Percentiles rank a stretch among this genome's conserved stretches.
Conservation (phyloP, 305 asterid species). For the Plantago coronopus region DNA sequence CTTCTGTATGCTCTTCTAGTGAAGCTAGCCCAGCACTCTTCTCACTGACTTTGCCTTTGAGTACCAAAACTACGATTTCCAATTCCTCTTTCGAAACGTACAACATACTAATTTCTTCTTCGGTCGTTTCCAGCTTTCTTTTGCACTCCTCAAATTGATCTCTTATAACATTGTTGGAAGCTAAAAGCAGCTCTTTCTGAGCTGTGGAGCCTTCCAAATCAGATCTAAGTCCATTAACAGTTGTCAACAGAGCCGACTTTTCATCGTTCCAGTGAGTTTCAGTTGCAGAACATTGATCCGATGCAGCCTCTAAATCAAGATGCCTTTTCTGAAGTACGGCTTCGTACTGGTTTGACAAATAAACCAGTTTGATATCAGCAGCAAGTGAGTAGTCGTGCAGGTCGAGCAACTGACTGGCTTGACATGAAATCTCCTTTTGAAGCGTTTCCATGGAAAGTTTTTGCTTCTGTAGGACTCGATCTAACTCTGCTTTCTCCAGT, state of each 20-base stretch:
- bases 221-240: conserved; percentile 41
- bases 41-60: conserved; percentile 59
- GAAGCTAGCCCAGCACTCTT: conserved; percentile 28
- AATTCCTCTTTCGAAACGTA: conserved; percentile 53
- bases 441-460: conserved; percentile 41
- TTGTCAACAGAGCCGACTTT: conserved; percentile 36
- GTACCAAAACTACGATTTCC: conserved; percentile 47
- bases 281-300: conserved; percentile 35
- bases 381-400: conserved; percentile 50
- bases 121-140: conserved; percentile 37
- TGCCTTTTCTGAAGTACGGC: conserved; percentile 44
- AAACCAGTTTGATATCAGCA: conserved; percentile 54
- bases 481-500: conserved; percentile 58
- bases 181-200: conserved; percentile 56
- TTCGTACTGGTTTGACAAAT: conserved; percentile 47
- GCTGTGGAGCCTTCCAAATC: conserved; percentile 49
- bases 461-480: conserved; percentile 44
- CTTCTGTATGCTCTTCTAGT: conserved; percentile 46
- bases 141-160: conserved; percentile 47
- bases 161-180: conserved; percentile 33
- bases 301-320: conserved; percentile 37
- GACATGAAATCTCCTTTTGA: conserved; percentile 33
- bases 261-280: conserved; percentile 51
- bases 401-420: conserved; percentile 46
- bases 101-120: conserved; percentile 47